Percentiles rank a stretch among this genome's conserved stretches.
These are phyloP conservation scores for Cercospora berteroae DNA, from an alignment of 2,329 filamentous ascomycete species.

Conservation along the genomic window DNA sequence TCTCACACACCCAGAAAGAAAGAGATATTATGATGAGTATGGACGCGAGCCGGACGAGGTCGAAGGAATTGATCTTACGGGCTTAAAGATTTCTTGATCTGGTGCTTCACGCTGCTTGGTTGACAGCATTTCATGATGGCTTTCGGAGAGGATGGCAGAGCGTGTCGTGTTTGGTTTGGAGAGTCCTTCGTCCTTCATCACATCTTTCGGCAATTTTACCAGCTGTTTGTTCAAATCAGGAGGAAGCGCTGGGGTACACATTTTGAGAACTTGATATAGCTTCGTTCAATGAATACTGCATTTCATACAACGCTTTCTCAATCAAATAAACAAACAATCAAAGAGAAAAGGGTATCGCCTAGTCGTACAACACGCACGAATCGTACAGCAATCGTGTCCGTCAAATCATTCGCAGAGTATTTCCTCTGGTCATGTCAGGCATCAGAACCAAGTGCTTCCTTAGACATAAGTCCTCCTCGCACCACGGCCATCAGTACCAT, in stretches of 20 bases:
- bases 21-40: constrained; percentile 25
- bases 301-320: neutral
- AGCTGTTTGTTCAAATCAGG: neutral
- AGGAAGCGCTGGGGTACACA: neutral
- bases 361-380: neutral
- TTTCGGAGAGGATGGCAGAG: neutral
- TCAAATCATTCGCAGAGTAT: too few species aligned
- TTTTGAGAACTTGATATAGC: neutral
- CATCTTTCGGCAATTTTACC: neutral
- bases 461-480: constrained; percentile 4
- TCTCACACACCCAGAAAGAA: constrained; percentile 24
- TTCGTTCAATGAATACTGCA: neutral
- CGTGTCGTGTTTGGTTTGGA: neutral
- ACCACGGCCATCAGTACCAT: constrained; percentile 38
- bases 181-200: neutral
- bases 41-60: constrained; percentile 18
- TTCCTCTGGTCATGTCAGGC: too few species aligned
- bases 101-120: neutral
- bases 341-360: neutral
- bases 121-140: neutral
- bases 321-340: too few species aligned
- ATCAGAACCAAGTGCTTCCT: neutral
- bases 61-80: constrained; percentile 20
- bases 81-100: constrained; percentile 13
- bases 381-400: neutral